Conservation (phyloP, 1,139 yeast species). For the Diutina rugosa region DNA sequence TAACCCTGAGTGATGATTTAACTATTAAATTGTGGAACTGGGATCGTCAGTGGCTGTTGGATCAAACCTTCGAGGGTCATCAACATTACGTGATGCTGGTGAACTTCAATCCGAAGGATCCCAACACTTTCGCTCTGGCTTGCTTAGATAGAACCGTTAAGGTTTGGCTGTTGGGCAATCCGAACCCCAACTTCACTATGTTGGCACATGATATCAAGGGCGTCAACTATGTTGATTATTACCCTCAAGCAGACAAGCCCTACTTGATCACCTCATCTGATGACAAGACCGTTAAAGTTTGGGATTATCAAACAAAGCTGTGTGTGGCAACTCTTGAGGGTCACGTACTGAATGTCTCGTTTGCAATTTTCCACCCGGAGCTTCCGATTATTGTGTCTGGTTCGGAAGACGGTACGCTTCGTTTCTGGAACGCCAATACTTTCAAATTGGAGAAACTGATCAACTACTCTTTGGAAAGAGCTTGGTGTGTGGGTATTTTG, state of each 20-base stretch:
- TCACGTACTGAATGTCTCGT: constrained; percentile 86
- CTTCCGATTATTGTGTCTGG: constrained; percentile 79
- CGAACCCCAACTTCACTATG: constrained; percentile 85
- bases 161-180: constrained; percentile 88
- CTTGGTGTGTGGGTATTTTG: constrained; percentile 85
- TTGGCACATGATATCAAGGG: constrained; percentile 88
- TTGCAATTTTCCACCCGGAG: constrained; percentile 95
- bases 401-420: constrained; percentile 70
- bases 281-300: constrained; percentile 78
- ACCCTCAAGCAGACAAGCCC: constrained; percentile 95
- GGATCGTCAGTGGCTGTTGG: constrained; percentile 85
- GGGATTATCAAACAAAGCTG: constrained; percentile 97
- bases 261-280: constrained; percentile 88
- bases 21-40: constrained; percentile 93
- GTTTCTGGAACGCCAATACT: constrained; percentile 71
- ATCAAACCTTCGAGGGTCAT: constrained; percentile 91
- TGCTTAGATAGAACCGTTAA: constrained; percentile 93
- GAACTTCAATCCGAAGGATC: constrained; percentile 94
- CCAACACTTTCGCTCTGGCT: constrained; percentile 94
- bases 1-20: constrained; percentile 88
- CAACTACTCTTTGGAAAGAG: constrained; percentile 86
- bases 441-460: constrained; percentile 81
- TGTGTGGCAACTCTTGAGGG: constrained; percentile 93
- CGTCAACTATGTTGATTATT: constrained; percentile 90
- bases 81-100: constrained; percentile 92